A percentile compares a stretch with the other conserved stretches of the same genome.
Conservation (phyloP, 352 stramenopile genomes). For the Salisapilia sapeloensis region DNA sequence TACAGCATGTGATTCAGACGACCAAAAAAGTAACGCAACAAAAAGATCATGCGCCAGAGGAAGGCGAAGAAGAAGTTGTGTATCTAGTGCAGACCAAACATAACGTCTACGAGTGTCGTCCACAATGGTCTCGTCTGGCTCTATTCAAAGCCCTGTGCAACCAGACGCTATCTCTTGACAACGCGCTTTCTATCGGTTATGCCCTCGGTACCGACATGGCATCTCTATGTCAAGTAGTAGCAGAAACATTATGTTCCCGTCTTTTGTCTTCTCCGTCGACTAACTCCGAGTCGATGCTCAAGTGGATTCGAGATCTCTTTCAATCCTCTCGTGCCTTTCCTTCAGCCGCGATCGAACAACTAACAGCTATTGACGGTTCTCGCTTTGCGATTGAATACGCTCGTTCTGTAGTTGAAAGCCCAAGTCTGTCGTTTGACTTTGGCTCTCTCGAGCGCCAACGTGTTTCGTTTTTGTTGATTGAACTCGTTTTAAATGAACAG, state of each 20-base stretch:
- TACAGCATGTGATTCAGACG: slow-evolving; percentile 52
- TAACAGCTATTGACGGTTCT: slow-evolving; percentile 20
- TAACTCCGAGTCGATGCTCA: slow-evolving; percentile 9
- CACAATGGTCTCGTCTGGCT: slow-evolving; percentile 66
- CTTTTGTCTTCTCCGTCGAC: slow-evolving; percentile 9
- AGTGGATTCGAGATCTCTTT: slow-evolving; percentile 68
- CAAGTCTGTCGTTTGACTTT: slow-evolving; percentile 11
- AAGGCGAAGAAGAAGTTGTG: slow-evolving; percentile 37
- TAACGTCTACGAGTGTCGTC: slow-evolving; percentile 72
- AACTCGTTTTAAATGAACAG: slow-evolving; percentile 2
- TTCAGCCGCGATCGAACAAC: slow-evolving; percentile 45
- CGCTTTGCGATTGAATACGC: slow-evolving; percentile 44
- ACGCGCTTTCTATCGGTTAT: slow-evolving; percentile 74
- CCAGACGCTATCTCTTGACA: slow-evolving; percentile 29
- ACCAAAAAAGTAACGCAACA: slow-evolving; percentile 10
- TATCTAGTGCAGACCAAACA: slow-evolving; percentile 70
- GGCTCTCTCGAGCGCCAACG: slow-evolving; percentile 2
- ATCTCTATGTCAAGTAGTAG: slow-evolving; percentile 68
- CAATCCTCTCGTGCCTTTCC: slow-evolving; percentile 48
- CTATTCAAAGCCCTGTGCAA: slow-evolving; percentile 58
- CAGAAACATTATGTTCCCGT: slow-evolving; percentile 50
- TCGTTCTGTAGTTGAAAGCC: slow-evolving; percentile 24
- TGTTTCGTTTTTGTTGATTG: no score
- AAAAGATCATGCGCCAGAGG: background rate
- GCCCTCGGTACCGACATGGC: slow-evolving; percentile 77